These are phyloP conservation scores for Fraxinus pennsylvanica DNA, from an alignment of 257 asterid species.

Conservation along the genomic window DNA sequence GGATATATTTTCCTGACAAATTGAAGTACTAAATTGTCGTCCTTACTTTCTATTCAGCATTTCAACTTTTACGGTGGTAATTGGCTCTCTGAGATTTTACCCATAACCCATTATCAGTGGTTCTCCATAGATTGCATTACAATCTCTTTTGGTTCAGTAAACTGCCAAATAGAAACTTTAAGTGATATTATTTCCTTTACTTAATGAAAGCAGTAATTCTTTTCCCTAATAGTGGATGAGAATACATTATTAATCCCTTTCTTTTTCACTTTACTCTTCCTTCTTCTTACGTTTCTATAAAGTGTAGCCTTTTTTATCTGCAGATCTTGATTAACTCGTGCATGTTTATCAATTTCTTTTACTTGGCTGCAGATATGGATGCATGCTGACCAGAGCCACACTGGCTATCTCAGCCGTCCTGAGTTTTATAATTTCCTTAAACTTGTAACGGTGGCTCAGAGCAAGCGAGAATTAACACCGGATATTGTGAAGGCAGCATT, in stretches of 20 bases:
- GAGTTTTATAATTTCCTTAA: slow-evolving; percentile 94
- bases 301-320: slow-evolving; percentile 1
- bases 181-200: slow-evolving; percentile 10
- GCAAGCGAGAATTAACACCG: slow-evolving; percentile 85
- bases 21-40: neutral
- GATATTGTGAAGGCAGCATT: slow-evolving; percentile 94
- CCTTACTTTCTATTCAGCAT: neutral
- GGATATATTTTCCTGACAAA: neutral
- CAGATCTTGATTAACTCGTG: slow-evolving; percentile 14
- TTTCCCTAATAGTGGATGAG: slow-evolving; percentile 5
- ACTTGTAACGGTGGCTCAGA: slow-evolving; percentile 97
- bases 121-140: neutral
- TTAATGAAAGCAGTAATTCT: neutral
- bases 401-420: slow-evolving; percentile 73
- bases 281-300: neutral
- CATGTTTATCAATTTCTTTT: slow-evolving; percentile 8
- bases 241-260: neutral
- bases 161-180: slow-evolving; percentile 4
- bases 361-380: slow-evolving; percentile 76
- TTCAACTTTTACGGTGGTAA: neutral
- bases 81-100: slow-evolving; percentile 1
- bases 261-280: neutral
- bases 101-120: neutral
- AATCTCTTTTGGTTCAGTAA: neutral
- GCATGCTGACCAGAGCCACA: slow-evolving; percentile 73